phyloP scores from a whole-genome alignment of 805 yeast species.

The Starmerella roubikii region DNA sequence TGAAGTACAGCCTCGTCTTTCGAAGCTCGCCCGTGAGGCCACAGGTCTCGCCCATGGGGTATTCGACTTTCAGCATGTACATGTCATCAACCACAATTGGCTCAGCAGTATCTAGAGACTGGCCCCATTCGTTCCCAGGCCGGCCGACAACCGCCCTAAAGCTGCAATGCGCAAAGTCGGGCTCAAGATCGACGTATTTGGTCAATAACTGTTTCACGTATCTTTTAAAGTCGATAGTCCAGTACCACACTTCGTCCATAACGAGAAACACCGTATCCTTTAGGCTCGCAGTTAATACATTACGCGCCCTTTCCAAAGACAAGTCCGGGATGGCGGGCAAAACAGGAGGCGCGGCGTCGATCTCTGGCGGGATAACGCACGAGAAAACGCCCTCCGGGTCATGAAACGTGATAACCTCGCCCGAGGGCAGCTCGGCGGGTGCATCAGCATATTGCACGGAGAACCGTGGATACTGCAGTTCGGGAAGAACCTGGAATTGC shows the following conservation, averaged over 20 bases:
- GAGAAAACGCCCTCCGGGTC: neutral
- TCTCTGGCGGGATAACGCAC: neutral
- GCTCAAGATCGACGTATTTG: neutral
- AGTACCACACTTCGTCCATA: slow-evolving; percentile 14
- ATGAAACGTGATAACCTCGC: neutral
- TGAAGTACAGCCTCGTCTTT: slow-evolving; percentile 40
- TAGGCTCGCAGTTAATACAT: neutral
- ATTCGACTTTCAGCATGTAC: slow-evolving; percentile 9
- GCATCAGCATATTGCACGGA: too few species aligned
- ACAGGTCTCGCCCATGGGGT: slow-evolving; percentile 42
- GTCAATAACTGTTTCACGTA: slow-evolving; percentile 11
- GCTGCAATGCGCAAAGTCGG: neutral
- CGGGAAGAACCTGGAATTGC: slow-evolving; percentile 5
- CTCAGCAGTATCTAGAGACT: slow-evolving; percentile 2
- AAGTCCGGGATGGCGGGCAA: neutral
- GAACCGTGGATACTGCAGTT: too few species aligned
- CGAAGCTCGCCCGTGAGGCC: slow-evolving; percentile 44
- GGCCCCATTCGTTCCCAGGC: neutral
- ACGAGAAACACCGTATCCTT: neutral
- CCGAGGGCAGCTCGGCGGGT: too few species aligned
- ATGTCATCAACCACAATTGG: slow-evolving; percentile 11
- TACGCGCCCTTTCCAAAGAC: too few species aligned
- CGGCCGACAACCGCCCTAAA: neutral
- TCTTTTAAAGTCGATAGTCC: slow-evolving; percentile 7
- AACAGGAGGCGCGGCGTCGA: too few species aligned